Percentiles rank a stretch among this genome's conserved stretches.
Evolutionary conservation across 2,329 filamentous ascomycete genomes (phyloP).

Genomic region (Trichoderma koningii): DNA sequence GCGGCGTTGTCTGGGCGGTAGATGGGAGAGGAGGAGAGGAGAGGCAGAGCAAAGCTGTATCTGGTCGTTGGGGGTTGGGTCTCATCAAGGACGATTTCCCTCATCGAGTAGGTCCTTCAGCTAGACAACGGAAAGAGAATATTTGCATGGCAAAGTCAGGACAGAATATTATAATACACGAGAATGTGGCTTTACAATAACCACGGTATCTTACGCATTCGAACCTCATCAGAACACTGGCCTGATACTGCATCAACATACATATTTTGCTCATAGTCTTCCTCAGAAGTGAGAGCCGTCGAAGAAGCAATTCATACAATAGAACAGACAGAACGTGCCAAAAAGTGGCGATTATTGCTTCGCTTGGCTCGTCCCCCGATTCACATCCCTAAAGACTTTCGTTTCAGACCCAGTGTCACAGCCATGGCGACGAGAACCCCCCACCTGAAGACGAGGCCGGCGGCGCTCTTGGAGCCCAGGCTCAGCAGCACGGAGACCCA

Average conservation of each 20-base stretch:
- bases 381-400: slow-evolving; percentile 39
- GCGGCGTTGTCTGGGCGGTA: slow-evolving; percentile 41
- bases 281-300: background rate
- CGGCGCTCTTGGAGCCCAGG: slow-evolving; percentile 53
- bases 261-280: background rate
- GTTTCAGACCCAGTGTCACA: slow-evolving; percentile 41
- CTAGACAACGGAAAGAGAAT: background rate
- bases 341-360: background rate
- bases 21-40: background rate
- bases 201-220: background rate
- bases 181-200: background rate
- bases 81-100: background rate
- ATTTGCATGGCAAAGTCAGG: background rate
- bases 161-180: background rate
- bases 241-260: background rate
- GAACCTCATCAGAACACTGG: background rate
- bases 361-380: slow-evolving; percentile 7
- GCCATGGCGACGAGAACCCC: slow-evolving; percentile 45
- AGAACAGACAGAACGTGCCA: background rate
- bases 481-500: slow-evolving; percentile 55
- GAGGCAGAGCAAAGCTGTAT: background rate
- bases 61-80: background rate
- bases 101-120: background rate
- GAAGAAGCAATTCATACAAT: background rate
- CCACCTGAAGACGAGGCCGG: slow-evolving; percentile 57